Evolutionary conservation across 495 filamentous ascomycete species (phyloP), one percentile per base, ranked within the genome.

Genomic region (Entonaema liquescens): DNA sequence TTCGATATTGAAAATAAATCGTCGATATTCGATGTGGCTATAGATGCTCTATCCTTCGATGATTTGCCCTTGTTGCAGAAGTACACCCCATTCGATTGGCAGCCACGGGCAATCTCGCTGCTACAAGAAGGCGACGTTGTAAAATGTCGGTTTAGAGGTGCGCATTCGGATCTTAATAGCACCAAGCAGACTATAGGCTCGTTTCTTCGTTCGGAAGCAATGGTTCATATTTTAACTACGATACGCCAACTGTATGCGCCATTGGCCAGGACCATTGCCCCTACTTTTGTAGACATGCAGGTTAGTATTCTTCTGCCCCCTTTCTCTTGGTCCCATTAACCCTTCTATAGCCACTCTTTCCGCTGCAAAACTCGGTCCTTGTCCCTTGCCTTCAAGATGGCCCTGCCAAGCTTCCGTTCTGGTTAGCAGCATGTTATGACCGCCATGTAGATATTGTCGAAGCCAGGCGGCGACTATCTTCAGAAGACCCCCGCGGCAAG

Each of bases 361-460:
- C 90, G 7, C 77, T 91, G 13, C 84, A 88, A 72, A 93, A 93
- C 76, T 83, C 89, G 11, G 78, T 83, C 33, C 78, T 89, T 54
- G 70, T 89, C 2, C 77, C 74, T 4, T 61, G 83, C 0, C 68
- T 85, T 33, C 73, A 80, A 19, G 70, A 67, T 15, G 33, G 62
- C 54, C 60, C 57, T 56, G 67, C 74, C 31, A 72, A 81, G 0
- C 64, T 79, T 19, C 77, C 79, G 0, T 77, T 80, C 54, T 87
- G 85, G 79, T 74, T 85, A 28, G 79, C 76, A 28, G 72, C 67
- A 17, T 80, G 83, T 28, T 86, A 86, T 59, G 88, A 90, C 31
- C 35, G 86, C 19, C 79, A 81, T 54, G 54, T 84, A n/a, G 82
- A 85, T 4, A 72, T 87, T n/a, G 74, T 76, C 28, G 49, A 52